phyloP scores from a whole-genome alignment of 257 asterid genomes.

The Solanum infundibuliforme region DNA sequence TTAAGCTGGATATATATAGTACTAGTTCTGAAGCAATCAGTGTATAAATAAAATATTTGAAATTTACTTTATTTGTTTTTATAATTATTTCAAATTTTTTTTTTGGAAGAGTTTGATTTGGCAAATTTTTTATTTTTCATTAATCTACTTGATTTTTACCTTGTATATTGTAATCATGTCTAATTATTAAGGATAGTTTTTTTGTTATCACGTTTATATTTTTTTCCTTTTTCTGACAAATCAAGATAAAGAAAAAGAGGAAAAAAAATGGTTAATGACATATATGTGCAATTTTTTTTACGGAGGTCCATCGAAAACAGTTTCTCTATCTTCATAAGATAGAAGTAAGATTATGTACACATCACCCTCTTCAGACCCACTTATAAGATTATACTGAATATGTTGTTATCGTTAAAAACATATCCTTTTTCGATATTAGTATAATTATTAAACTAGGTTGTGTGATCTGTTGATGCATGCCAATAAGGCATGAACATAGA shows the following conservation, averaged over 20 bases:
- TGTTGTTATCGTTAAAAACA: too few relatives aligned
- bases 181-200: background rate
- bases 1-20: background rate
- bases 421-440: too few relatives aligned
- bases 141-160: background rate
- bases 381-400: too few relatives aligned
- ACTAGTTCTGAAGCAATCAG: background rate
- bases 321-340: background rate
- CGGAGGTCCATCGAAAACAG: background rate
- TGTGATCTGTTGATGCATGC: background rate
- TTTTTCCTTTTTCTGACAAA: background rate
- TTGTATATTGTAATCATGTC: background rate
- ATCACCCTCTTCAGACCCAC: too few relatives aligned
- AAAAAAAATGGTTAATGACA: background rate
- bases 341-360: too few relatives aligned
- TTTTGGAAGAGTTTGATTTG: background rate
- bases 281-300: too few relatives aligned
- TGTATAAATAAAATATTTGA: background rate
- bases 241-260: background rate
- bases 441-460: background rate
- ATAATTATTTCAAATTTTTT: background rate
- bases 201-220: background rate
- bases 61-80: background rate
- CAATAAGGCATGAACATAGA: background rate
- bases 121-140: background rate